Evolutionary conservation across 768 basidiomycete genomes (phyloP).

Genomic region (Auriscalpium microsporum): DNA sequence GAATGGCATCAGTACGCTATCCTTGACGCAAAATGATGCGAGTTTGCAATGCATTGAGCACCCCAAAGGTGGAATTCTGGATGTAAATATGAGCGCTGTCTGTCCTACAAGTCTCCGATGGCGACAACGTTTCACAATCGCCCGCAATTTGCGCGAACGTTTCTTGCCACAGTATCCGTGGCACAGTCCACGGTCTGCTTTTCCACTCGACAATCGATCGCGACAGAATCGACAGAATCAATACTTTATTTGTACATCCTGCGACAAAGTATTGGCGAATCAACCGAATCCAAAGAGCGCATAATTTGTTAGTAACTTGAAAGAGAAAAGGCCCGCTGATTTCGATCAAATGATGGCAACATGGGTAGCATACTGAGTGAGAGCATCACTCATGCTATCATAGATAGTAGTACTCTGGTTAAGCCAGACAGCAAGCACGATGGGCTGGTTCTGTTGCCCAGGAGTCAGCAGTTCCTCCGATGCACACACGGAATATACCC

Average conservation of each 20-base stretch:
- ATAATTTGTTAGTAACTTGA: not conserved
- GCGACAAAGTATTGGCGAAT: not conserved
- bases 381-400: not conserved
- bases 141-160: too few species aligned
- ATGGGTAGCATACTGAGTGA: not conserved
- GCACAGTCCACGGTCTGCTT: too few species aligned
- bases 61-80: too few species aligned
- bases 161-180: too few species aligned
- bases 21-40: too few species aligned
- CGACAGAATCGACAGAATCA: not conserved
- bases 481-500: not conserved
- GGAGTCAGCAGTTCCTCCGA: not conserved
- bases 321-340: not conserved
- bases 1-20: too few species aligned
- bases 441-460: constrained; percentile 11
- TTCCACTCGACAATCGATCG: not conserved
- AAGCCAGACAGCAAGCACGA: constrained; percentile 19
- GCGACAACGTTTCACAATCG: too few species aligned
- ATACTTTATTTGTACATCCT: not conserved
- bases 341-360: not conserved
- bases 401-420: not conserved
- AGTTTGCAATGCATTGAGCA: too few species aligned
- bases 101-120: too few species aligned
- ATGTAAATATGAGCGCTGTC: too few species aligned
- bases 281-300: not conserved